Evolutionary conservation across 2,329 filamentous ascomycete species (phyloP).

Genomic region (Trichoderma asperellum): DNA sequence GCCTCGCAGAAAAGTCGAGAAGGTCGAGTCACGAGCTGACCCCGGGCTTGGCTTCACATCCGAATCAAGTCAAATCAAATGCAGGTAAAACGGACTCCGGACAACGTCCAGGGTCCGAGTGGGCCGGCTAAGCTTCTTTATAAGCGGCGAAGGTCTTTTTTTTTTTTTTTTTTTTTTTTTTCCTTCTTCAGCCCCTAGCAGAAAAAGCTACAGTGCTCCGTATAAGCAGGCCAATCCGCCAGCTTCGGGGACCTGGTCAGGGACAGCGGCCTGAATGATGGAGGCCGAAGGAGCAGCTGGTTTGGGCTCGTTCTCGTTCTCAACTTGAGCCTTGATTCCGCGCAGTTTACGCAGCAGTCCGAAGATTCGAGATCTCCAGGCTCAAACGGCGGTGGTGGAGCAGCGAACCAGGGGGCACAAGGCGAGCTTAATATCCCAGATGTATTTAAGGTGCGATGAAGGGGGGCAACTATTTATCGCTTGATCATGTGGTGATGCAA

Average conservation of each 20-base stretch:
- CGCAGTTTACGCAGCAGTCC: background rate
- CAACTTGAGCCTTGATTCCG: background rate
- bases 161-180: background rate
- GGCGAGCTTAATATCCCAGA: background rate
- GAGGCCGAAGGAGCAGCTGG: background rate
- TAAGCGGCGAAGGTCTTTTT: background rate
- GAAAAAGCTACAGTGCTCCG: background rate
- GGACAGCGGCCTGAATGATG: background rate
- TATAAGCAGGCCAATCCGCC: background rate
- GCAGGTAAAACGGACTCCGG: conserved; percentile 19
- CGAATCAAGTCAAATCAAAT: background rate
- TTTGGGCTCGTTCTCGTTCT: background rate
- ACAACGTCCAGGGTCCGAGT: conserved; percentile 24
- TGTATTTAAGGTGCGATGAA: background rate
- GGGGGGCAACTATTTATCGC: background rate
- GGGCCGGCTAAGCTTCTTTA: conserved; percentile 25
- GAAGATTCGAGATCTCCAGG: conserved; percentile 11
- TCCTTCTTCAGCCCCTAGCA: conserved; percentile 5
- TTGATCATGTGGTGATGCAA: background rate
- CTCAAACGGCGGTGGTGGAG: conserved; percentile 7
- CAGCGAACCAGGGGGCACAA: background rate
- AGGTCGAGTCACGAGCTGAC: conserved; percentile 16
- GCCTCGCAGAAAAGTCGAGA: conserved; percentile 8
- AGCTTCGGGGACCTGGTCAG: conserved; percentile 12
- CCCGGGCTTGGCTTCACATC: background rate